Conservation (phyloP, 2,329 filamentous ascomycete species). For the Metarhizium guizhouense region DNA sequence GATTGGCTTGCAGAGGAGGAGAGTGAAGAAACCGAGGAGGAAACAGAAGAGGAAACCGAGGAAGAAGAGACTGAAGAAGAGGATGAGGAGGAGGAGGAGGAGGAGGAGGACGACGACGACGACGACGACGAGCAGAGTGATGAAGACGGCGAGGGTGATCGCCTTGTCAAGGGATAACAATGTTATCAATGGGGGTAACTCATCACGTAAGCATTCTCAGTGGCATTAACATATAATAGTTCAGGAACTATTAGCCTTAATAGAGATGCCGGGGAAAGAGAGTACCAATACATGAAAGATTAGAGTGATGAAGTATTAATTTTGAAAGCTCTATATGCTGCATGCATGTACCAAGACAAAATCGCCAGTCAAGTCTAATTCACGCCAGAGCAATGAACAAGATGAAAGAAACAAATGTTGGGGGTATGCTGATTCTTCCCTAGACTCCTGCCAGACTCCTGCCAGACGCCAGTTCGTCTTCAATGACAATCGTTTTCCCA, state of each 20-base stretch:
- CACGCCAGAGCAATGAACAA: background rate
- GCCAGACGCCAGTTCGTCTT: too few relatives aligned
- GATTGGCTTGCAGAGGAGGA: conserved; percentile 81
- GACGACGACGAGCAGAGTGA: conserved; percentile 43
- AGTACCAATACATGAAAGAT: too few relatives aligned
- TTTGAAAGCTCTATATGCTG: background rate
- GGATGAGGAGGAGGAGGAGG: conserved; percentile 40
- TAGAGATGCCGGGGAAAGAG: too few relatives aligned
- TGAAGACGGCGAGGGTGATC: conserved; percentile 35
- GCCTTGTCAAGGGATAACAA: conserved; percentile 31
- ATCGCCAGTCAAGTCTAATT: background rate
- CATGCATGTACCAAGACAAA: background rate
- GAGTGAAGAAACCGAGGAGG: conserved; percentile 44
- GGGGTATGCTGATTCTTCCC: background rate
- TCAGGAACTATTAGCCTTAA: too few relatives aligned
- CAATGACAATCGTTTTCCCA: background rate
- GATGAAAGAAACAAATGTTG: too few relatives aligned
- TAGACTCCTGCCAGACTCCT: too few relatives aligned
- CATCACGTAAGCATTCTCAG: background rate
- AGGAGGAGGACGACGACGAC: conserved; percentile 33
- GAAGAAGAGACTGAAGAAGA: conserved; percentile 39
- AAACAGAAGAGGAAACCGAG: conserved; percentile 37
- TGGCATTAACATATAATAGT: background rate
- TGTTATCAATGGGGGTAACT: background rate
- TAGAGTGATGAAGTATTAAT: background rate